These are phyloP conservation scores for Hyaloscypha hepaticicola DNA, from an alignment of 495 filamentous ascomycete genomes.

Conservation along the genomic window DNA sequence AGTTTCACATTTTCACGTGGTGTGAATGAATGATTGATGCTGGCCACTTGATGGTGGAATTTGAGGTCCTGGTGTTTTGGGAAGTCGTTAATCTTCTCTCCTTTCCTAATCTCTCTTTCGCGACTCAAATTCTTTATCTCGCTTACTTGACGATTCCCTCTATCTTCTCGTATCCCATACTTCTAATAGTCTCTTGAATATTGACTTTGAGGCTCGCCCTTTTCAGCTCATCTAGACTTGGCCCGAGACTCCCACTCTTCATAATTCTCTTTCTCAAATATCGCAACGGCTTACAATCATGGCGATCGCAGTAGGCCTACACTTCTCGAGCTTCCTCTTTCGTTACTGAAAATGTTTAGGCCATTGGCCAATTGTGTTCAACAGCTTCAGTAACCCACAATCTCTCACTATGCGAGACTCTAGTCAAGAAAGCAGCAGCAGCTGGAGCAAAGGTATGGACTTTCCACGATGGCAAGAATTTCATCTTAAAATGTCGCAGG, in stretches of 20 bases:
- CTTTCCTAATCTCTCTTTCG: too few species aligned
- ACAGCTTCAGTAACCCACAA: slow-evolving; percentile 78
- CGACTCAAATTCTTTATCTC: too few species aligned
- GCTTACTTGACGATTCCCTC: too few species aligned
- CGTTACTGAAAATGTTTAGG: slow-evolving; percentile 48
- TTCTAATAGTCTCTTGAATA: too few species aligned
- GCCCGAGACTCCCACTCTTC: too few species aligned
- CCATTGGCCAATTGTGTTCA: slow-evolving; percentile 84
- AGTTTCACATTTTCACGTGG: too few species aligned
- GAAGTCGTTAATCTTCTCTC: too few species aligned
- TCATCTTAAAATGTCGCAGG: slow-evolving; percentile 42
- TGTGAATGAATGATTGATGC: too few species aligned
- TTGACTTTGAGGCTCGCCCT: too few species aligned
- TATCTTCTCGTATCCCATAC: background rate
- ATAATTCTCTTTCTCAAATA: background rate
- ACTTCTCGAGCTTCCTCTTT: background rate
- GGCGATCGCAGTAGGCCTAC: slow-evolving; percentile 25
- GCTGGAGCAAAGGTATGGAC: slow-evolving; percentile 71
- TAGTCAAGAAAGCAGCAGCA: slow-evolving; percentile 69
- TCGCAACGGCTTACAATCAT: slow-evolving; percentile 9
- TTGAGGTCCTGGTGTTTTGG: too few species aligned
- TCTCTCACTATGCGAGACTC: slow-evolving; percentile 66
- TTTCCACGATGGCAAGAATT: background rate
- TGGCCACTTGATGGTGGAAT: too few species aligned
- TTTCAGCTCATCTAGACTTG: too few species aligned